These are phyloP conservation scores for Mycena floridula DNA, from an alignment of 768 basidiomycete species.

Conservation along the genomic window DNA sequence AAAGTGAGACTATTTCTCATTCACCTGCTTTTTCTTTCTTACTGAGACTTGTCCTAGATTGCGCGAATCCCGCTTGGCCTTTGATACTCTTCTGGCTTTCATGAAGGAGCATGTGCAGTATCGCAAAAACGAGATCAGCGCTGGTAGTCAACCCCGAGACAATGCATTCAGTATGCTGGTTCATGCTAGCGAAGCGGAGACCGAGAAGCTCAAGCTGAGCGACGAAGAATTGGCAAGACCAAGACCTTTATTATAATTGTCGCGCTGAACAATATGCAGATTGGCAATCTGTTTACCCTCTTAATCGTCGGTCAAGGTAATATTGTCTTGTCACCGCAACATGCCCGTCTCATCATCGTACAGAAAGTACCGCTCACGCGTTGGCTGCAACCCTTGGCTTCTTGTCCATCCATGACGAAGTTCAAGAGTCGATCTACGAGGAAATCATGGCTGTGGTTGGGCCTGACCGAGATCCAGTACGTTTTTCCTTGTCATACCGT, in stretches of 20 bases:
- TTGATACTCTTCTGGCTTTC: conserved; percentile 25
- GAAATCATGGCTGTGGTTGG: conserved; percentile 37
- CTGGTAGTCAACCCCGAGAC: conserved; percentile 1
- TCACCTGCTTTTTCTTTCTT: too few relatives aligned
- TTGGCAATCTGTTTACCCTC: conserved; percentile 46
- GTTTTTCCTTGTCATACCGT: conserved; percentile 1
- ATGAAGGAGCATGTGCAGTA: conserved; percentile 31
- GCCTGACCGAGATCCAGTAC: conserved; percentile 26
- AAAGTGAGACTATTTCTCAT: too few relatives aligned
- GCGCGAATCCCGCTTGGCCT: conserved; percentile 19
- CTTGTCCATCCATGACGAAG: conserved; percentile 36
- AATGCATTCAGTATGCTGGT: conserved; percentile 40
- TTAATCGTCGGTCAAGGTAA: conserved; percentile 56
- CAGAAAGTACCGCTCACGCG: conserved; percentile 46
- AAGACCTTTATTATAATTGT: neutral
- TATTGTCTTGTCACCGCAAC: conserved; percentile 3
- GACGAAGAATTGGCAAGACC: conserved; percentile 34
- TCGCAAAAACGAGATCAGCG: conserved; percentile 23
- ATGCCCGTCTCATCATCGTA: neutral
- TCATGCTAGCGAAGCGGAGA: conserved; percentile 39
- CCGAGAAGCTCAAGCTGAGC: conserved; percentile 29
- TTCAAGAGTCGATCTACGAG: conserved; percentile 41
- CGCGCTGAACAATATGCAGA: conserved; percentile 19
- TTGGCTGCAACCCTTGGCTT: conserved; percentile 42
- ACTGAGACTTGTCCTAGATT: too few relatives aligned